phyloP scores from a whole-genome alignment of 305 asterid genomes.

The Fraxinus angustifolia region DNA sequence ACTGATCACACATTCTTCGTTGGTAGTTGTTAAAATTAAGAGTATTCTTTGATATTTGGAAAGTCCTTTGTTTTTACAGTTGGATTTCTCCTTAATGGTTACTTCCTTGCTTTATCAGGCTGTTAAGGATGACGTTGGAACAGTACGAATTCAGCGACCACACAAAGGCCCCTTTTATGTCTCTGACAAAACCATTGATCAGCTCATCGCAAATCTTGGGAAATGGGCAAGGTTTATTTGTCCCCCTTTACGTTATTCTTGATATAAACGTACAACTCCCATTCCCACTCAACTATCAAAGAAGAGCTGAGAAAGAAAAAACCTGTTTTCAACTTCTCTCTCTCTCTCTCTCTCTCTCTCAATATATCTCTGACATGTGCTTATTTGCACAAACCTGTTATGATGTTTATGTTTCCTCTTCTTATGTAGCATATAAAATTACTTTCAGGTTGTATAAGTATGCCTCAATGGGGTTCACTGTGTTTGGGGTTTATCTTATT shows the following conservation, averaged over 20 bases:
- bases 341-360: neutral
- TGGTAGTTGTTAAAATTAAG: neutral
- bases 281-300: neutral
- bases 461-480: conserved; percentile 77
- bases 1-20: conserved; percentile 1
- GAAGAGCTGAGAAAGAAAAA: neutral
- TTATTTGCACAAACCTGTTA: neutral
- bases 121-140: conserved; percentile 86
- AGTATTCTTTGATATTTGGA: conserved; percentile 4
- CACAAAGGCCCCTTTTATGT: conserved; percentile 96
- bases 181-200: conserved; percentile 82
- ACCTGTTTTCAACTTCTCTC: neutral
- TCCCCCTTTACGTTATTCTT: conserved; percentile 14
- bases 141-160: conserved; percentile 84
- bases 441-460: conserved; percentile 81
- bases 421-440: neutral
- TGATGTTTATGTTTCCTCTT: neutral
- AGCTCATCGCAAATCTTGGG: conserved; percentile 93
- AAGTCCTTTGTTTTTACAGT: neutral
- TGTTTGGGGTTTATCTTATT: conserved; percentile 75
- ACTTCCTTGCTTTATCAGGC: conserved; percentile 47
- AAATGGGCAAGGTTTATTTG: conserved; percentile 86
- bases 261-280: neutral
- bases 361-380: neutral
- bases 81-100: conserved; percentile 6